Percentiles rank a stretch among this genome's conserved stretches.
phyloP scores from a whole-genome alignment of 129 eudicot species.

The Chrysanthemum seticuspe region DNA sequence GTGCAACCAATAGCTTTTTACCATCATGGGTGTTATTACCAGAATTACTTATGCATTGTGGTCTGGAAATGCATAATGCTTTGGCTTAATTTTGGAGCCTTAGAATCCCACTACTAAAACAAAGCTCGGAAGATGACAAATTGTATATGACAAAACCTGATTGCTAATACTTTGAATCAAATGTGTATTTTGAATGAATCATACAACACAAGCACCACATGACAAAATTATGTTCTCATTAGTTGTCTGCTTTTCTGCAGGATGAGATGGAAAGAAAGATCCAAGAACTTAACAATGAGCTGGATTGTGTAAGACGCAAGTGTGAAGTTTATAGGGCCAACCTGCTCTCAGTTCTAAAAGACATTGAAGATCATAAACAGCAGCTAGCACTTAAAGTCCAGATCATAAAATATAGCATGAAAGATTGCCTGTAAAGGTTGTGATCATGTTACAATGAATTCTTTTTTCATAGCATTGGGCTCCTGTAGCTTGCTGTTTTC shows the following conservation, averaged over 20 bases:
- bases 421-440: constrained; percentile 46
- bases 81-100: too few relatives aligned
- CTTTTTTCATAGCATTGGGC: not conserved
- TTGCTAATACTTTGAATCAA: not conserved
- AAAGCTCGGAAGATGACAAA: too few relatives aligned
- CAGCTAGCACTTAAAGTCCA: constrained; percentile 60
- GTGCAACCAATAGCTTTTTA: too few relatives aligned
- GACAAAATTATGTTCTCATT: constrained; percentile 1
- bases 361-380: constrained; percentile 68
- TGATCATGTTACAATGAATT: constrained; percentile 7
- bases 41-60: too few relatives aligned
- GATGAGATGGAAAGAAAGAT: constrained; percentile 63
- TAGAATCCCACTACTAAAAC: too few relatives aligned
- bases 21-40: too few relatives aligned
- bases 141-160: not conserved
- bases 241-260: constrained; percentile 43
- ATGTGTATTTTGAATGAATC: constrained; percentile 6
- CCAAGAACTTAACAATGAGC: constrained; percentile 45
- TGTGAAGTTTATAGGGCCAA: constrained; percentile 65
- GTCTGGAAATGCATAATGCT: too few relatives aligned
- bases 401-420: constrained; percentile 49
- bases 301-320: constrained; percentile 45
- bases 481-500: not conserved
- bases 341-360: constrained; percentile 52
- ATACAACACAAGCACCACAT: not conserved